These are phyloP conservation scores for Setaria italica DNA, from an alignment of 202 grass and related monocot species.

Conservation along the genomic window DNA sequence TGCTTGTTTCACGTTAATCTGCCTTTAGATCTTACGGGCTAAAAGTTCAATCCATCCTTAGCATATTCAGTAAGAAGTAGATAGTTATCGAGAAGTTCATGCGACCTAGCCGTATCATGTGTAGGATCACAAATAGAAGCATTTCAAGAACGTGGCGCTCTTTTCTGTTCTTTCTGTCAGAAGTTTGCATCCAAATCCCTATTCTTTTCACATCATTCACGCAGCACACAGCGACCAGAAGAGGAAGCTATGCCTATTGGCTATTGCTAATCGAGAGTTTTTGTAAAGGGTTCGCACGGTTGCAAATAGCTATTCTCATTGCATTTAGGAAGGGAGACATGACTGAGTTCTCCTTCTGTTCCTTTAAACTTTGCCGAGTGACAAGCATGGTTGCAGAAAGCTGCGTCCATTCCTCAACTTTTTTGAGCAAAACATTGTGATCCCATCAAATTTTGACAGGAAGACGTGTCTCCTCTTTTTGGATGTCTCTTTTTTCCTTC, in stretches of 20 bases:
- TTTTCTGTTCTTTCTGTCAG: background rate
- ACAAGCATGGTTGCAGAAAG: constrained; percentile 23
- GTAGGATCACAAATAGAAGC: background rate
- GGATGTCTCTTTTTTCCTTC: constrained; percentile 32
- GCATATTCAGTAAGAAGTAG: background rate
- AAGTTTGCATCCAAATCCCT: background rate
- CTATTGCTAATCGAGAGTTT: background rate
- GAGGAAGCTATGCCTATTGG: background rate
- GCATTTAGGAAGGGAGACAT: background rate
- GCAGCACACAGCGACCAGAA: background rate
- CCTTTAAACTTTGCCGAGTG: background rate
- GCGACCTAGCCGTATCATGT: background rate
- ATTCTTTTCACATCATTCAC: background rate
- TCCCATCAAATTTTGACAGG: constrained; percentile 39
- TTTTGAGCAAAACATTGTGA: constrained; percentile 45
- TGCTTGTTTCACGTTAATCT: background rate
- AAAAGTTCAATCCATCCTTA: background rate
- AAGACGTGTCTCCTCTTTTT: constrained; percentile 34
- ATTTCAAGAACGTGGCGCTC: background rate
- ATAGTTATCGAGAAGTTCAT: background rate
- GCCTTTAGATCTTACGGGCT: background rate
- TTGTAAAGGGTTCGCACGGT: background rate
- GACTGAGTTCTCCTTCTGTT: background rate
- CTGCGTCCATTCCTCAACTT: constrained; percentile 21
- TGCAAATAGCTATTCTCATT: background rate